Percentiles rank a stretch among this genome's conserved stretches.
Evolutionary conservation across 2,329 filamentous ascomycete species (phyloP).

Genomic region (Teratosphaeriaceae sp.): DNA sequence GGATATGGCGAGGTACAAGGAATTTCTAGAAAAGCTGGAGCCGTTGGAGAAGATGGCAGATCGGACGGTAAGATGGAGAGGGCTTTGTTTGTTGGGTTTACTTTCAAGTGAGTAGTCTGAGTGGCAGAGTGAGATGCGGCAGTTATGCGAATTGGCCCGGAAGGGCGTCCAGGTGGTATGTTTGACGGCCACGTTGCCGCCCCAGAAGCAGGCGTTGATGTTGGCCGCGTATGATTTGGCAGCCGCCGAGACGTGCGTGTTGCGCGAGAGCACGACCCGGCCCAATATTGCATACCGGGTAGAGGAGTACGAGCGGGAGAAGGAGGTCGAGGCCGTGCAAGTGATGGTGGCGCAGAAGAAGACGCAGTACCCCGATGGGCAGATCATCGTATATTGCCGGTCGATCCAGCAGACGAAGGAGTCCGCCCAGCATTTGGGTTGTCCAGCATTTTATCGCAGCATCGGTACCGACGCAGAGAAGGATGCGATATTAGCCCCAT

Average conservation of each 20-base stretch:
- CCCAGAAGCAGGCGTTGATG: neutral
- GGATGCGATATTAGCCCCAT: neutral
- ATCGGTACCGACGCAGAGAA: neutral
- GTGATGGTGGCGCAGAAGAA: neutral
- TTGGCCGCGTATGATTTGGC: neutral
- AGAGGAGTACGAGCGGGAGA: neutral
- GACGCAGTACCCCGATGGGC: neutral
- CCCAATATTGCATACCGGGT: neutral
- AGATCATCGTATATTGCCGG: neutral
- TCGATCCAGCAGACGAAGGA: neutral
- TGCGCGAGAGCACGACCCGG: neutral
- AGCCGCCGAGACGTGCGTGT: neutral
- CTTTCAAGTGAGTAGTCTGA: conserved; percentile 64
- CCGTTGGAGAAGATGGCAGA: conserved; percentile 93
- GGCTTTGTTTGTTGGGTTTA: conserved; percentile 93
- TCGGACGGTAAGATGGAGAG: conserved; percentile 87
- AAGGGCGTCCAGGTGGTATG: neutral
- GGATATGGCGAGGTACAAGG: conserved; percentile 99
- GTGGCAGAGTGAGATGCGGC: neutral
- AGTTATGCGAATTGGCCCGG: neutral
- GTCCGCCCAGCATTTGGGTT: neutral
- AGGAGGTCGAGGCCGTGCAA: neutral
- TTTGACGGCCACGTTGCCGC: neutral
- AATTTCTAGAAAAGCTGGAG: conserved; percentile 95
- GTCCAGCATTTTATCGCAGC: neutral